Evolutionary conservation across 2,329 filamentous ascomycete genomes (phyloP), one percentile per base, ranked within the genome.

Genomic region (Mycosphaerella sp.): DNA sequence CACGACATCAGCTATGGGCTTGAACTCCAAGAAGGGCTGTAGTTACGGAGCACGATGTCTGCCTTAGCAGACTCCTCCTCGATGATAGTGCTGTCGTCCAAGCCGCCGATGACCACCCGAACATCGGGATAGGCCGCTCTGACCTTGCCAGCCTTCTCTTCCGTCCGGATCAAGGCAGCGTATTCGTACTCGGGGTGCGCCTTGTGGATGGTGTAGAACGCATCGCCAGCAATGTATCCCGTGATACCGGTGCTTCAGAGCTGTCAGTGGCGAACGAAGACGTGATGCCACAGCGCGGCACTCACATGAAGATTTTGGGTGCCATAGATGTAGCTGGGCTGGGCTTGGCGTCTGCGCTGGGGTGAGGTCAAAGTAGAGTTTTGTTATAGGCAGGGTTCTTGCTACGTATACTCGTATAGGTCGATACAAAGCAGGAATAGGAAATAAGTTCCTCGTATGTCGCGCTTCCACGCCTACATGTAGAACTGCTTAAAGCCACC

Each of bases 121-220:
- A 76, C 63, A 36, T 69, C 64, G 7, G 70, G 66, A 17, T 58
- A 60, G 5, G 49, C 41, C 9, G 54, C 42, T 18, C 55, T 60
- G 12, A 78, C 67, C 48, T 65, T 64, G 28, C 71, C 71, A 13
- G 72, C 76, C 61, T 73, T 76, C 43, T 74, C 73, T 50, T 71
- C 69, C 50, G 74, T 73, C n/a, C 77, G 71, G 12, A 78, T 73
- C 0, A 79, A 62, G 5, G 68, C 72, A 1, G 74, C 71, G 56
- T 75, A 73, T 36, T 75, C 68, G 39, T 73, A 75, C 30, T 79
- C 75, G 2, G 76, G 75, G 47, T 77, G 73, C 13, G 71, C 67
- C 41, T 71, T 64, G 48, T 71, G 60, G 12, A 79, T 66, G 1
- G 66, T 66, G 54, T 72, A 69, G 4, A 77, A 63, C 1, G 68